phyloP scores from a whole-genome alignment of 1,139 yeast species.

The Protomyces macrosporus region DNA sequence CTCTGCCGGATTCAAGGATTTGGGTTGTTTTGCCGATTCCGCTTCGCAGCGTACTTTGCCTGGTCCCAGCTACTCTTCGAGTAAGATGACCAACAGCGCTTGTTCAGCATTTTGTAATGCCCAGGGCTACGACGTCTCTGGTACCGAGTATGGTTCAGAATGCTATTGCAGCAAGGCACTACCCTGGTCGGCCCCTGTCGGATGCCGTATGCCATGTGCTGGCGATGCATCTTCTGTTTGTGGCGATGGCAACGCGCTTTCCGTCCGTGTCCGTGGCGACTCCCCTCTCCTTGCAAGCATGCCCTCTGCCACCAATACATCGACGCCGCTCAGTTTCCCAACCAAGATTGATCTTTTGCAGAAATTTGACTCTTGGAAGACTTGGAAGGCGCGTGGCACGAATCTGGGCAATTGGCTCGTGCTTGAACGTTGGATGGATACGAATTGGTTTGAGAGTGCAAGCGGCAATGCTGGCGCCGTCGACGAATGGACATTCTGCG shows the following conservation, averaged over 20 bases:
- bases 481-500: constrained; percentile 75
- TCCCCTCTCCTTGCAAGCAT: constrained; percentile 1
- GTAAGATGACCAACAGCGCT: constrained; percentile 13
- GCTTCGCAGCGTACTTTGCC: constrained; percentile 3
- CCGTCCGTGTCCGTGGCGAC: neutral
- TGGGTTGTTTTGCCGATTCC: constrained; percentile 19
- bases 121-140: constrained; percentile 11
- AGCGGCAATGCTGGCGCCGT: constrained; percentile 42
- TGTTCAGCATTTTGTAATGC: constrained; percentile 19
- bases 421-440: constrained; percentile 24
- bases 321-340: neutral
- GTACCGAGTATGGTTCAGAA: constrained; percentile 22
- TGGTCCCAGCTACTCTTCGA: constrained; percentile 9
- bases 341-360: constrained; percentile 6
- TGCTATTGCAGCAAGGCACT: constrained; percentile 12
- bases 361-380: constrained; percentile 9
- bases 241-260: constrained; percentile 19
- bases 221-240: constrained; percentile 12
- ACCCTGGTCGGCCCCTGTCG: constrained; percentile 10
- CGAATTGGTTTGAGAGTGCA: constrained; percentile 17
- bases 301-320: neutral
- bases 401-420: constrained; percentile 88
- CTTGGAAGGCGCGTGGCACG: constrained; percentile 51
- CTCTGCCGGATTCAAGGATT: neutral
- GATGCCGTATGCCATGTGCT: constrained; percentile 15